Evolutionary conservation across 495 filamentous ascomycete genomes (phyloP), one percentile per base, ranked within the genome.

Genomic region (Penicillium salamii): DNA sequence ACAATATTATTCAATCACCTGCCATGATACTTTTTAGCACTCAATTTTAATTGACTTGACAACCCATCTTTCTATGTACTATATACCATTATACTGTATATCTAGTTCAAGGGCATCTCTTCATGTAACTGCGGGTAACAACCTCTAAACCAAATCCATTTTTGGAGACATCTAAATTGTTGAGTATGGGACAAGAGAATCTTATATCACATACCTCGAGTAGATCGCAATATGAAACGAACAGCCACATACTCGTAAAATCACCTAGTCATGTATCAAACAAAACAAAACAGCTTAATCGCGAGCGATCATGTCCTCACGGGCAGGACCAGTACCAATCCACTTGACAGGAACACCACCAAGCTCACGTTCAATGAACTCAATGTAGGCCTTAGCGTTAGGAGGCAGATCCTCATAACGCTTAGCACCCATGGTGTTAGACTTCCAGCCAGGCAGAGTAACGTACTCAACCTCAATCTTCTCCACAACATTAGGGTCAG

Each of bases 401-500:
- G 69, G 64, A n/a, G 91, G 91, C 24, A 96, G 69, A 32, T 88
- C 80, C 42, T 84, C 79, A 63, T 77, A 87, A 14, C 66, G 74
- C 52, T 71, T 78, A 31, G 69, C 65, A 18, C 78, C 80, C 44
- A 85, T 87, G 9, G 85, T 95, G 26, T 79, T 77, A 50, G 64
- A 76, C 56, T 88, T 78, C 91, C 91, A 96, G 33, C 91, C 90
- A 18, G 83, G 78, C 48, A 95, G 67, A 39, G 82, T 88, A 52
- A 83, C 76, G 67, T 95, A 96, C 31, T 82, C 75, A 65, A 61
- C 84, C 75, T 57, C 60, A 58, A 62, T 81, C 74, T 54, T 77
- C 58, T 77, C 75, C n/a, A 88, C 65, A 8, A 78, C 63, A n/a
- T 78, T 72, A n/a, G 85, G 68, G 56, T 87, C 79, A 13, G 88